Percentiles rank a stretch among this genome's conserved stretches.
These are phyloP conservation scores for Suhomyces coccinellae DNA, from an alignment of 1,139 yeast species.

Conservation along the genomic window DNA sequence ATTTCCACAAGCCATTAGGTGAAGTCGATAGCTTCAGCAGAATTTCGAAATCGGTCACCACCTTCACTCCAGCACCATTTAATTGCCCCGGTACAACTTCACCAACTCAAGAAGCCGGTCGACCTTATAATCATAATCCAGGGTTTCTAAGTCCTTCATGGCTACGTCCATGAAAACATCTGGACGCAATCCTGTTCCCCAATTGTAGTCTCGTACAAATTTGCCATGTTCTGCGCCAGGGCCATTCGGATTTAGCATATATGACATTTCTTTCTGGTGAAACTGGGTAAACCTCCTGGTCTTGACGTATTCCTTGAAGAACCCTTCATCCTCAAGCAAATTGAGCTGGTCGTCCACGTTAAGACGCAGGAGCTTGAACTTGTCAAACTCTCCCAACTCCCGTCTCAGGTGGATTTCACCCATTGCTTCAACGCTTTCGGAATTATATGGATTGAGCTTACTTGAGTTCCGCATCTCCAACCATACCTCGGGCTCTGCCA, in stretches of 20 bases:
- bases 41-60: no score
- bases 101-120: constrained; percentile 9
- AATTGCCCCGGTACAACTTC: neutral
- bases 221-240: constrained; percentile 10
- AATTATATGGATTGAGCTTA: constrained; percentile 2
- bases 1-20: no score
- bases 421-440: neutral
- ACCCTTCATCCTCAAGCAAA: constrained; percentile 25
- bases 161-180: constrained; percentile 31
- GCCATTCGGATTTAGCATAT: constrained; percentile 13
- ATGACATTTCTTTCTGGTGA: constrained; percentile 30
- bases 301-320: constrained; percentile 28
- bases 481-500: constrained; percentile 28
- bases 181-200: constrained; percentile 22
- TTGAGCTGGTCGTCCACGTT: constrained; percentile 30
- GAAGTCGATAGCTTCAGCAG: no score
- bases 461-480: constrained; percentile 11
- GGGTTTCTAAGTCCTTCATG: constrained; percentile 19
- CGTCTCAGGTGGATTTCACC: constrained; percentile 7
- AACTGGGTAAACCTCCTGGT: constrained; percentile 27
- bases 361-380: constrained; percentile 24
- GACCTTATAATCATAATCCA: constrained; percentile 18
- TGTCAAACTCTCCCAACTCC: constrained; percentile 23
- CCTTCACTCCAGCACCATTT: no score
- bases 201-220: constrained; percentile 11